phyloP scores from a whole-genome alignment of 2,329 filamentous ascomycete genomes.

The Thielaviopsis euricoi region DNA sequence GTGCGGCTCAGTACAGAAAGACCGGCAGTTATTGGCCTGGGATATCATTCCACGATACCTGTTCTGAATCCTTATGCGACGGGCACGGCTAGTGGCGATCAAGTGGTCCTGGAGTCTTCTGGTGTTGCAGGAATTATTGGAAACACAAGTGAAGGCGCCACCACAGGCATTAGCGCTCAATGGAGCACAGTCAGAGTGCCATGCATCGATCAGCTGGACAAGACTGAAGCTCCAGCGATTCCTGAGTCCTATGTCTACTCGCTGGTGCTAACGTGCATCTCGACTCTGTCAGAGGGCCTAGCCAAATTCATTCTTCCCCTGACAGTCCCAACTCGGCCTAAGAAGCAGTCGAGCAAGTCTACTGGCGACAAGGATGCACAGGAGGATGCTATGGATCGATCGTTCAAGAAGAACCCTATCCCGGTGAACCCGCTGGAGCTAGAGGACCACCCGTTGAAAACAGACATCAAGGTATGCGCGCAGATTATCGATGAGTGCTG shows the following conservation, averaged over 20 bases:
- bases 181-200: conserved; percentile 81
- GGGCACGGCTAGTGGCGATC: conserved; percentile 49
- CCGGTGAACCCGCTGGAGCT: conserved; percentile 71
- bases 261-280: conserved; percentile 74
- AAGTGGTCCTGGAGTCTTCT: conserved; percentile 76
- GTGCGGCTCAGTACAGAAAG: conserved; percentile 89
- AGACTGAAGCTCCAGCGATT: conserved; percentile 62
- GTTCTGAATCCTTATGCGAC: conserved; percentile 38
- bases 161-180: conserved; percentile 68
- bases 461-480: conserved; percentile 61
- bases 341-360: conserved; percentile 23
- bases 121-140: conserved; percentile 79
- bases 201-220: conserved; percentile 89
- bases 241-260: conserved; percentile 93
- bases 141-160: conserved; percentile 47
- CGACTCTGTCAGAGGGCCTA: conserved; percentile 75
- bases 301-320: conserved; percentile 87
- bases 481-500: conserved; percentile 81
- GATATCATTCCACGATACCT: conserved; percentile 75
- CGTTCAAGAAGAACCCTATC: conserved; percentile 58
- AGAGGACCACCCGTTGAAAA: conserved; percentile 52
- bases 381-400: conserved; percentile 30
- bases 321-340: conserved; percentile 59
- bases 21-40: conserved; percentile 71
- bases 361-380: not conserved